Evolutionary conservation across 1,139 yeast species (phyloP), one percentile per base, ranked within the genome.

Genomic region (Candida mesenterica): DNA sequence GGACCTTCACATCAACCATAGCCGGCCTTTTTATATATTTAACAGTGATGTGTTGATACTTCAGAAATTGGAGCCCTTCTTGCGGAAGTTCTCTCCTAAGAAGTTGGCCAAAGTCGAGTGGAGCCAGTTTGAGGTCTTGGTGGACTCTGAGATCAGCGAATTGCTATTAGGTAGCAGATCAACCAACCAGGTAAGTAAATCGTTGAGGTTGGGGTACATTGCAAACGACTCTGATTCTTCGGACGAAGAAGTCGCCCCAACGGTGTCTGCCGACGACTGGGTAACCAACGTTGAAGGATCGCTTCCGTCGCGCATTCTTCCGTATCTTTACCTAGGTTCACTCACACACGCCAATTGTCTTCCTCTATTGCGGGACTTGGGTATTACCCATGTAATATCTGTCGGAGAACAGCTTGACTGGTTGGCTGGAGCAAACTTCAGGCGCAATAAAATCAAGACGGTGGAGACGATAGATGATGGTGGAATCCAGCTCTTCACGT

Each of bases 361-460:
- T 3, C 76, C 79, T 4, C 60, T 90, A 48, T 63, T 92, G 38
- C 59, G 65, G 22, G 73, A 72, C 34, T 61, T 92, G 15, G 92
- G 89, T 0, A 87, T 92, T 37, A 74, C 72, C 19, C 79, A 86
- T 40, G 72, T 92, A 10, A 78, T 92, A 5, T 83, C 95, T 2
- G 96, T 92, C 6, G 98, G 97, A 1, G 97, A 90, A 52, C 65
- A 64, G 8, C 65, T 88, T n/a, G 65, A 76, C 3, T 89, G 97
- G 82, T 42, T 73, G 8, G 51, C 55, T 30, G 67, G 65, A 1
- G 46, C 50, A 27, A 56, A 48, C 25, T 68, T 69, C 43, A 52
- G 52, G 36, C 47, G 48, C 18, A 42, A 52, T 20, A 50, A 65
- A 41, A 56, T 59, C 13, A 49, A 65, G 4, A 34, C 29, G 2